A percentile compares a stretch with the other conserved stretches of the same genome.
These are phyloP conservation scores for Fomitopsis schrenkii DNA, from an alignment of 1,284 basidiomycete species.

Conservation along the genomic window DNA sequence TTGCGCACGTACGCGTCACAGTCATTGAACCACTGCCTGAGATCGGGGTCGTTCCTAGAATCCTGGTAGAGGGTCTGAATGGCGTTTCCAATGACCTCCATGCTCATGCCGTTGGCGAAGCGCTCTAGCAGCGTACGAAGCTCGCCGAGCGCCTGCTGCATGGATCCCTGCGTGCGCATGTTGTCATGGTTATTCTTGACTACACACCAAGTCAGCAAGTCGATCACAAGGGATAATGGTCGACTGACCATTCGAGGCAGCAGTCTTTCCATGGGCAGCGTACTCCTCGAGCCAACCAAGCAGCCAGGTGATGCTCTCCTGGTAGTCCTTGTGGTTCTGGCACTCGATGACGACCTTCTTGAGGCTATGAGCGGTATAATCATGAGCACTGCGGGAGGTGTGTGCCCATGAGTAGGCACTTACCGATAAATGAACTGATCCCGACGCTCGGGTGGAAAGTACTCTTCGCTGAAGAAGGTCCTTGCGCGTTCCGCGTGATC, in stretches of 20 bases:
- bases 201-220: constrained; percentile 2
- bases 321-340: constrained; percentile 91
- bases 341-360: constrained; percentile 83
- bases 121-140: constrained; percentile 85
- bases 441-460: constrained; percentile 84
- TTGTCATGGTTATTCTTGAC: constrained; percentile 31
- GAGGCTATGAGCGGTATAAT: not conserved
- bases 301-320: constrained; percentile 77
- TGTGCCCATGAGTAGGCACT: not conserved
- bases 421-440: constrained; percentile 79
- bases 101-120: constrained; percentile 76
- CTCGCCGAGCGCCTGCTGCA: constrained; percentile 59
- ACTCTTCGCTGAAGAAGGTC: constrained; percentile 72
- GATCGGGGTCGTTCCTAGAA: constrained; percentile 70
- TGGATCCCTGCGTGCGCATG: constrained; percentile 41
- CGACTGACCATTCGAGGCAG: constrained; percentile 33
- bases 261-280: constrained; percentile 55
- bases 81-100: constrained; percentile 71
- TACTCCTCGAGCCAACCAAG: constrained; percentile 75
- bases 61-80: constrained; percentile 75
- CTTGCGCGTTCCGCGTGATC: constrained; percentile 51
- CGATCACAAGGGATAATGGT: not conserved
- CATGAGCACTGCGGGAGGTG: not conserved
- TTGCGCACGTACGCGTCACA: constrained; percentile 68
- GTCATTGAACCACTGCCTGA: constrained; percentile 73